Conservation (phyloP, 75 land plant species). For the Pinus taeda region DNA sequence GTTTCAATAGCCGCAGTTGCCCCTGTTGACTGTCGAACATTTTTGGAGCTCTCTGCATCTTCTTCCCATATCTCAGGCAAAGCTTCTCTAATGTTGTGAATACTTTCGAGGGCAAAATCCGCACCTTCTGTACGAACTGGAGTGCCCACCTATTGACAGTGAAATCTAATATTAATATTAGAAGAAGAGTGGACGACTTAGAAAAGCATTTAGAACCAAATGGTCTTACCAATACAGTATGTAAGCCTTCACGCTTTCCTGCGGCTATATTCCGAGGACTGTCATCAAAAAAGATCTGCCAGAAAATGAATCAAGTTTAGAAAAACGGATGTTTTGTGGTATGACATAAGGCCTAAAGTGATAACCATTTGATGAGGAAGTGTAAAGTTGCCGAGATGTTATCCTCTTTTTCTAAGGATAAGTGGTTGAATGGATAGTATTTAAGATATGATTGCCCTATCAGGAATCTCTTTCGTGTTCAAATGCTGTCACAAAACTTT, state of each 20-base stretch:
- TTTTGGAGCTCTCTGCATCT: constrained; percentile 17
- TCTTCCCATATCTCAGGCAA: constrained; percentile 74
- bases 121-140: constrained; percentile 61
- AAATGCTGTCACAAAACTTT: too few relatives aligned
- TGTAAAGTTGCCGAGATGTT: too few relatives aligned
- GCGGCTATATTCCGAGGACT: constrained; percentile 74
- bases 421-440: too few relatives aligned
- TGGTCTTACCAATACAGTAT: constrained; percentile 71
- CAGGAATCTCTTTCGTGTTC: too few relatives aligned
- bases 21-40: constrained; percentile 13
- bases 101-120: constrained; percentile 65
- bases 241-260: constrained; percentile 67
- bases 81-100: constrained; percentile 72
- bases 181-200: background rate
- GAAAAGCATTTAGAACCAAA: background rate
- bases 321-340: too few relatives aligned
- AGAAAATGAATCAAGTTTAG: background rate
- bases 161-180: background rate
- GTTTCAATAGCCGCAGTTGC: constrained; percentile 43
- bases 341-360: too few relatives aligned
- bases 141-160: constrained; percentile 52
- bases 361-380: too few relatives aligned
- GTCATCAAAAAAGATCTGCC: constrained; percentile 85
- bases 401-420: too few relatives aligned
- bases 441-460: too few relatives aligned